Evolutionary conservation across 2,329 filamentous ascomycete genomes (phyloP).

Genomic region (Ophioceras dolichostomum): DNA sequence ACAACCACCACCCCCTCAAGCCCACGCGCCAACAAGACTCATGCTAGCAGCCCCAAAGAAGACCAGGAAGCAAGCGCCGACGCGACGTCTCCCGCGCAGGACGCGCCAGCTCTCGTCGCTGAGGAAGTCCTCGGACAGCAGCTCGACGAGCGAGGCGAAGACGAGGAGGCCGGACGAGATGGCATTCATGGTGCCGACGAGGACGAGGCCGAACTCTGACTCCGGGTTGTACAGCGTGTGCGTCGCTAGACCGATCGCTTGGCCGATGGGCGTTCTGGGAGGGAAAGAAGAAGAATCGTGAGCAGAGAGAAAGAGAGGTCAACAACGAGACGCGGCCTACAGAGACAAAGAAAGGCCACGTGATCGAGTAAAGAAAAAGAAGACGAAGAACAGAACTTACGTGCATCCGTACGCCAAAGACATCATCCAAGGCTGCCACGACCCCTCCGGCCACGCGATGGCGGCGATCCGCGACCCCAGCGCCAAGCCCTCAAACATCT

Average conservation of each 20-base stretch:
- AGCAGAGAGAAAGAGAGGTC: too few relatives aligned
- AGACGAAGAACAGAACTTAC: too few relatives aligned
- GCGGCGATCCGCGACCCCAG: constrained; percentile 52
- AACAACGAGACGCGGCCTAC: too few relatives aligned
- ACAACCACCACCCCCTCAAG: constrained; percentile 12
- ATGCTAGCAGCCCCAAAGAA: constrained; percentile 48
- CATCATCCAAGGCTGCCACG: constrained; percentile 42
- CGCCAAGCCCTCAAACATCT: constrained; percentile 41
- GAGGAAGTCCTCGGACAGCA: constrained; percentile 60
- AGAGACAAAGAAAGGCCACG: too few relatives aligned
- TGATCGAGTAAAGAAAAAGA: too few relatives aligned
- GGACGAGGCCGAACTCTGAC: constrained; percentile 52
- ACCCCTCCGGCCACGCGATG: constrained; percentile 28
- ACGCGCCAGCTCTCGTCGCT: constrained; percentile 50
- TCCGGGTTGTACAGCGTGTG: constrained; percentile 58
- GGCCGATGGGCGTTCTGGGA: constrained; percentile 55
- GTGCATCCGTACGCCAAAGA: constrained; percentile 43
- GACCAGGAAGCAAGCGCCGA: constrained; percentile 43
- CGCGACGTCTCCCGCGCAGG: constrained; percentile 37
- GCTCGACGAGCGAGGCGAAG: constrained; percentile 60
- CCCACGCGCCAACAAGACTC: constrained; percentile 54
- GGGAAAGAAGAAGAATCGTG: not conserved
- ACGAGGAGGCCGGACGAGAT: constrained; percentile 60
- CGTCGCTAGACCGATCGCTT: constrained; percentile 58
- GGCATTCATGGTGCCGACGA: constrained; percentile 65